Percentiles rank a stretch among this genome's conserved stretches.
phyloP scores from a whole-genome alignment of 805 yeast genomes.

The Pichia eremophila region DNA sequence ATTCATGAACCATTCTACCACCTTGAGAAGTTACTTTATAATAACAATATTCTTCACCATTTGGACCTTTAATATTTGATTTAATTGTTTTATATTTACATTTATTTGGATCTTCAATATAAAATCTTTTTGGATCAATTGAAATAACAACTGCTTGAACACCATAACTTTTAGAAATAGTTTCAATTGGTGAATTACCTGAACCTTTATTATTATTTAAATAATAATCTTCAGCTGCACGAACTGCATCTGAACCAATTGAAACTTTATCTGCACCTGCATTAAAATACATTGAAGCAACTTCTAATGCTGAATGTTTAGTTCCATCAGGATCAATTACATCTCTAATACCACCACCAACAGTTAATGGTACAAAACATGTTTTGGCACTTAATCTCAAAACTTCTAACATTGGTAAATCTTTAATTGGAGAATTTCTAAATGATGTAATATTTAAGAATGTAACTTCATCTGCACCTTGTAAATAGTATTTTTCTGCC shows the following conservation, averaged over 20 bases:
- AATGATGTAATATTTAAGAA: constrained; percentile 93
- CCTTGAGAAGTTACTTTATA: constrained; percentile 95
- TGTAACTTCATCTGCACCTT: constrained; percentile 97
- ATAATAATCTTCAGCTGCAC: constrained; percentile 78
- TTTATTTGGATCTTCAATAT: constrained; percentile 51
- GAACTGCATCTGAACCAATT: constrained; percentile 95
- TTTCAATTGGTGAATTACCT: constrained; percentile 86
- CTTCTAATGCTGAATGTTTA: constrained; percentile 72
- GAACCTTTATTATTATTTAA: constrained; percentile 44
- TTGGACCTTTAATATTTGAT: constrained; percentile 67
- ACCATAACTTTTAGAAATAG: constrained; percentile 87
- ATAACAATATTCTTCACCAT: constrained; percentile 84
- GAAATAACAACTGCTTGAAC: constrained; percentile 96
- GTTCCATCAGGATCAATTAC: constrained; percentile 80
- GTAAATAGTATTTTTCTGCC: constrained; percentile 81
- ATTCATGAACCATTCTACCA: constrained; percentile 78
- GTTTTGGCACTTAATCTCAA: constrained; percentile 74
- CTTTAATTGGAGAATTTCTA: constrained; percentile 85
- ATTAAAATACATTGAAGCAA: constrained; percentile 83
- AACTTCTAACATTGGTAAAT: constrained; percentile 93
- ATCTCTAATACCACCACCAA: constrained; percentile 97
- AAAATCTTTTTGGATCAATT: constrained; percentile 91
- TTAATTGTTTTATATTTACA: constrained; percentile 56
- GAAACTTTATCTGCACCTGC: constrained; percentile 98
- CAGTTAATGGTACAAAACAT: constrained; percentile 93